Evolutionary conservation across 768 basidiomycete genomes (phyloP), one percentile per base, ranked within the genome.

Genomic region (Collybia mongolica): DNA sequence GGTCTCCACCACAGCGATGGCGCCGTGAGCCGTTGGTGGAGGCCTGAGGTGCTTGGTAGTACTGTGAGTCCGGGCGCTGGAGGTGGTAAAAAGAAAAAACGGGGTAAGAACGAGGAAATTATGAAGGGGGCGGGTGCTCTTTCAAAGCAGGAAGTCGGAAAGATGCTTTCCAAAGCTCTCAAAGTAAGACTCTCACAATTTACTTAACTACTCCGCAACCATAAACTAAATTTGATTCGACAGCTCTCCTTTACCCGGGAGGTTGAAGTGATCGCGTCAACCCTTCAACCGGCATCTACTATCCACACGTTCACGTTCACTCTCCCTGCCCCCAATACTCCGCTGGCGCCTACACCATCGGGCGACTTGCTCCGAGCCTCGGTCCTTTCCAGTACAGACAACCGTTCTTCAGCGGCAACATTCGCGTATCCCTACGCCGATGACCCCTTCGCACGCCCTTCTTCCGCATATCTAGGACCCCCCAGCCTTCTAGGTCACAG

Each of bases 241-340:
- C 28, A 94, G 91, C 84, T 95, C 39, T 92, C 92, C 6, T 94
- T 95, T 67, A 84, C 90, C 29, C 88, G 89, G 46, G 93, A 96
- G 65, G 90, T 95, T 38, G 93, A 95, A 65, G 87, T 98, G 49
- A 89, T 98, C 63, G 92, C 93, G 12, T 93, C 93, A n/a, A 92
- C 93, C 18, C 79, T 95, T 8, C 91, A 95, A 58, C 95, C 95
- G 6, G 88, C 94, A 1, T 91, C 90, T 5, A 97, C 93, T 14
- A 85, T 93, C 39, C 93, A 97, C 65, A 88, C 84, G 0, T 98
- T 97, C 70, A 89, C 90, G 3, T 98, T 98, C 62, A 86, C 81
- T 6, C 79, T 93, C 42, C 87, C 90, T 42, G 83, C 88, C 4
- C 83, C 88, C 9, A 81, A 76, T 37, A 88, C 87, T 1, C 87